phyloP scores from a whole-genome alignment of 2,329 filamentous ascomycete species.

The Calonectria ilicicola region DNA sequence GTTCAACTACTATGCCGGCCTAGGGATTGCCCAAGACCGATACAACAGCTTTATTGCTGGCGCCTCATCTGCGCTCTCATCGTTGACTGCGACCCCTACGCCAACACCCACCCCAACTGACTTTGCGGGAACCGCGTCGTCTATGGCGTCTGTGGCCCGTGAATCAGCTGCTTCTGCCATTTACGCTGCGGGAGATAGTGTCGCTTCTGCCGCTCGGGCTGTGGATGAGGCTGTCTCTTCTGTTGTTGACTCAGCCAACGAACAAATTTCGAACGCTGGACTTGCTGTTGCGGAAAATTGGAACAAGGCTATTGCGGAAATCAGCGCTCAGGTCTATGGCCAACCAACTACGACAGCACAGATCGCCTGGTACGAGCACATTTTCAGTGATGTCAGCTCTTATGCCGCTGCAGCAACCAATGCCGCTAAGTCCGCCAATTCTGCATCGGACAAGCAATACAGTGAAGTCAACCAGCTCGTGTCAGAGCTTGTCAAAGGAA shows the following conservation, averaged over 20 bases:
- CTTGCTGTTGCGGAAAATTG: conserved; percentile 54
- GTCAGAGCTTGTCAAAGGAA: conserved; percentile 80
- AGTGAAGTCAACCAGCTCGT: conserved; percentile 78
- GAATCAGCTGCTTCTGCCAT: conserved; percentile 56
- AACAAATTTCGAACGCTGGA: conserved; percentile 51
- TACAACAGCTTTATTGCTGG: conserved; percentile 81
- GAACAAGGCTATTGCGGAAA: conserved; percentile 65
- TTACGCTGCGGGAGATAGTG: conserved; percentile 58
- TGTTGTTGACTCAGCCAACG: conserved; percentile 59
- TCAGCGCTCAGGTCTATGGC: conserved; percentile 78
- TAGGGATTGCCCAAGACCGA: conserved; percentile 82
- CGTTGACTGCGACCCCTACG: conserved; percentile 69
- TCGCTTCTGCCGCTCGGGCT: conserved; percentile 52
- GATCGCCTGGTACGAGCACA: conserved; percentile 66
- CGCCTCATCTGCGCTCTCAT: conserved; percentile 77
- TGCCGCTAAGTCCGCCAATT: conserved; percentile 56
- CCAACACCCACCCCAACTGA: conserved; percentile 71
- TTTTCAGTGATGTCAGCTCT: conserved; percentile 61
- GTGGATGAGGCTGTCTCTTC: conserved; percentile 54
- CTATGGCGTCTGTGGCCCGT: conserved; percentile 61
- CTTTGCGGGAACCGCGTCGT: conserved; percentile 60
- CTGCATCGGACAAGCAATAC: conserved; percentile 76
- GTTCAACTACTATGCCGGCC: conserved; percentile 79
- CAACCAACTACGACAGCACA: conserved; percentile 69
- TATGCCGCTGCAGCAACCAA: conserved; percentile 73